Conservation (phyloP, 805 yeast species). For the Ogataea kodamae region DNA sequence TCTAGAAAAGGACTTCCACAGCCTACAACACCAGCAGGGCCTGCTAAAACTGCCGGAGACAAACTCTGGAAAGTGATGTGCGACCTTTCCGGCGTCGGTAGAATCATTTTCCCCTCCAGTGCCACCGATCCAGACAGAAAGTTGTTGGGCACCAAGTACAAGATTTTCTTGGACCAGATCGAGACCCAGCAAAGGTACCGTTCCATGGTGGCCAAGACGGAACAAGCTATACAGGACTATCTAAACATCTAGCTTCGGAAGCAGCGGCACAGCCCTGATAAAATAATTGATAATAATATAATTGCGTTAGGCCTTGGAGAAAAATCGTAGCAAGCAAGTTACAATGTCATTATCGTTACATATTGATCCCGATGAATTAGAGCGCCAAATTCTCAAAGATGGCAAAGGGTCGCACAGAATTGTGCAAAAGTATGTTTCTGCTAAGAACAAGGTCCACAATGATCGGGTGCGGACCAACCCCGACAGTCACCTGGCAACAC, state of each 20-base stretch:
- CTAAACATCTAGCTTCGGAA: slow-evolving; percentile 20
- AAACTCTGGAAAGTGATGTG: slow-evolving; percentile 86
- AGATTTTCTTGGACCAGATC: slow-evolving; percentile 85
- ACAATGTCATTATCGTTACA: slow-evolving; percentile 45
- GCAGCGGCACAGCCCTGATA: slow-evolving; percentile 2
- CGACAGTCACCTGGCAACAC: slow-evolving; percentile 23
- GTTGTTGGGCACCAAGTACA: slow-evolving; percentile 74
- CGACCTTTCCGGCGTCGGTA: slow-evolving; percentile 78
- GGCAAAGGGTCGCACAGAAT: slow-evolving; percentile 10
- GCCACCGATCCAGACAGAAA: slow-evolving; percentile 59
- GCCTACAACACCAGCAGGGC: slow-evolving; percentile 16
- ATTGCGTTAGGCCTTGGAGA: no score
- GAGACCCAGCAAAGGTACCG: slow-evolving; percentile 77
- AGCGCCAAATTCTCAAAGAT: slow-evolving; percentile 31
- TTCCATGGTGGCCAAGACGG: slow-evolving; percentile 53
- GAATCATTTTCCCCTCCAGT: slow-evolving; percentile 66
- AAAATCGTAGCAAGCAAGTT: slow-evolving; percentile 5
- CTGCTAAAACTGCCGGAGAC: no score
- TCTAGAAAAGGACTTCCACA: slow-evolving; percentile 16
- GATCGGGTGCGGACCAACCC: slow-evolving; percentile 8
- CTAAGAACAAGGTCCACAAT: slow-evolving; percentile 19
- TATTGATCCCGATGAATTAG: slow-evolving; percentile 43
- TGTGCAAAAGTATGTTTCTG: slow-evolving; percentile 20
- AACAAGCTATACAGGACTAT: slow-evolving; percentile 31
- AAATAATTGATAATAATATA: neutral